Evolutionary conservation across 192 early-diverging fungal species (phyloP), one percentile per base, ranked within the genome.

Genomic region (Coemansia sp.): DNA sequence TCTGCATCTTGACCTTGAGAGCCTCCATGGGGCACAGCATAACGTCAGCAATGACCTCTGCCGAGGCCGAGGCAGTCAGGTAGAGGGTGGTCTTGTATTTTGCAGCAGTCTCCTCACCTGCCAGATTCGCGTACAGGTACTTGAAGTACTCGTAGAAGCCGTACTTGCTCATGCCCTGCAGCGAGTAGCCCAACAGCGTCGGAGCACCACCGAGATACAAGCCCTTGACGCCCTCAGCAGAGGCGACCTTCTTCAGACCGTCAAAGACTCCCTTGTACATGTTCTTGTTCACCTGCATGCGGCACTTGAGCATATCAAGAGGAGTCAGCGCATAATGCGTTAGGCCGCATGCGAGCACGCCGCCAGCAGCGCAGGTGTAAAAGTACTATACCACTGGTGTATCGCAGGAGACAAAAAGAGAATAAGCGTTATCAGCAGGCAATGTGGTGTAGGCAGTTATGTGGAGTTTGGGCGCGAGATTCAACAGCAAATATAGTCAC

Each of bases 101-200:
- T 27, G 82, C 69, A 12, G 92, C 86, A 68, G 73, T 74, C 81
- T 94, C 84, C 56, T 88, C 88, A 61, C 88, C 88, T 38, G 76
- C 87, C 8, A 85, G 8, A 38, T 76, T 69, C 52, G 82, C 67
- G 64, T 89, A 92, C 60, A 81, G 73, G 76, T 90, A 85, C 81
- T 95, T 95, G 85, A 93, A 95, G 64, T 88, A 70, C 78, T 95
- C 93, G 81, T 94, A 94, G 54, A 92, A 87, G 24, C 93, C 93
- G 78, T 92, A 95, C 82, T 95, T 95, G 83, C 88, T 85, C 66
- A 85, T 80, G 66, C 92, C 92, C 79, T 94, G 92, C 54, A 88
- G 62, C 49, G 89, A 92, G 82, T 95, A 95, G 19, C 93, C 93
- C 38, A 92, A 60, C 28, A 91, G 74, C 16, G 92, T 95, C 24